Percentiles rank a stretch among this genome's conserved stretches.
Conservation (phyloP, 768 basidiomycete species). For the Pisolithus sp. region DNA sequence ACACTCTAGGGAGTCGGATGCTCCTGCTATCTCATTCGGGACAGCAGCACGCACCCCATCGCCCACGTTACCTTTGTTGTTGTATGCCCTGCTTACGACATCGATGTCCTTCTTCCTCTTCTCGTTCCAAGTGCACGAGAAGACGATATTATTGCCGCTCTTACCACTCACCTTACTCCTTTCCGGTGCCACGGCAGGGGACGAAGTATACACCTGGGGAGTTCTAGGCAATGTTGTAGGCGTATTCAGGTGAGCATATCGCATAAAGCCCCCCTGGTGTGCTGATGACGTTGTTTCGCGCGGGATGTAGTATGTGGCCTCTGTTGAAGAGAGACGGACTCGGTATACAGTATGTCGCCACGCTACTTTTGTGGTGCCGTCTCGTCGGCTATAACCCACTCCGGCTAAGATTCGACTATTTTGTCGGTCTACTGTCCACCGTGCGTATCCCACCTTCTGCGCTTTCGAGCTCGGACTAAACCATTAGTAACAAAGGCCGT, state of each 20-base stretch:
- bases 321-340: slow-evolving; percentile 75
- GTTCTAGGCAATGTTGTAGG: slow-evolving; percentile 68
- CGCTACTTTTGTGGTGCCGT: slow-evolving; percentile 74
- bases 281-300: slow-evolving; percentile 1
- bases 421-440: slow-evolving; percentile 48
- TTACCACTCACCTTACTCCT: slow-evolving; percentile 79
- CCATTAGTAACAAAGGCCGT: slow-evolving; percentile 31
- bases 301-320: slow-evolving; percentile 80
- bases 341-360: slow-evolving; percentile 63
- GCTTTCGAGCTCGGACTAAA: slow-evolving; percentile 1
- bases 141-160: slow-evolving; percentile 81
- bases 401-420: slow-evolving; percentile 34
- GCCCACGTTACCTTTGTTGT: slow-evolving; percentile 62
- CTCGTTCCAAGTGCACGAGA: slow-evolving; percentile 96
- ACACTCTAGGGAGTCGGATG: not conserved
- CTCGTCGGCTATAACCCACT: slow-evolving; percentile 74
- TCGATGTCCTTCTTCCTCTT: slow-evolving; percentile 94
- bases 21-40: not conserved
- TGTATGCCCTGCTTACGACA: slow-evolving; percentile 71
- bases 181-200: slow-evolving; percentile 32
- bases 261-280: not conserved
- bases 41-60: slow-evolving; percentile 25
- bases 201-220: slow-evolving; percentile 26
- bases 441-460: slow-evolving; percentile 24
- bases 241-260: slow-evolving; percentile 67